Conservation (phyloP, 2,329 filamentous ascomycete species). For the Hymenoscyphus occultus region DNA sequence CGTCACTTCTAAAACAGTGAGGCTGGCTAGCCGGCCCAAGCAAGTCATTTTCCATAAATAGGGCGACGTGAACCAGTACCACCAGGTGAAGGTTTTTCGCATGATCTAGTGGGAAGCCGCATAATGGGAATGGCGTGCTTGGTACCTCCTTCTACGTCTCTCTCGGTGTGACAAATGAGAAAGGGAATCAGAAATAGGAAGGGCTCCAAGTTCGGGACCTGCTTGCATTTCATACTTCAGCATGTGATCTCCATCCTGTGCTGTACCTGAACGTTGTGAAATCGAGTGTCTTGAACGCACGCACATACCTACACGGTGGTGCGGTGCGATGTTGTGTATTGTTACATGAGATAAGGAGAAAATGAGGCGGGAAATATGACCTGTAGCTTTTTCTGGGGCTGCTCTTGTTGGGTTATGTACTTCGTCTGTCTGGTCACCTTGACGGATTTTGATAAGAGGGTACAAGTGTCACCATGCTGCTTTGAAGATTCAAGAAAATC, state of each 20-base stretch:
- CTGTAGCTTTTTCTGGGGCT: neutral
- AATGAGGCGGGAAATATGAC: conserved; percentile 5
- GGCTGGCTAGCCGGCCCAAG: neutral
- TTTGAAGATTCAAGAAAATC: neutral
- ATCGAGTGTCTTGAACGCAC: neutral
- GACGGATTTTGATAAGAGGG: neutral
- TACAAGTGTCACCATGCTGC: neutral
- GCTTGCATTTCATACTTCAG: neutral
- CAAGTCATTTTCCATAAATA: neutral
- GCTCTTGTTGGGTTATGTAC: neutral
- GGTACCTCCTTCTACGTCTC: neutral
- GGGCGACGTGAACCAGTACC: neutral
- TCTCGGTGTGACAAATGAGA: neutral
- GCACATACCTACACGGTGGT: neutral
- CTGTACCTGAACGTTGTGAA: conserved; percentile 7
- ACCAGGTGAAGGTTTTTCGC: neutral
- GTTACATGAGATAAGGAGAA: conserved; percentile 1
- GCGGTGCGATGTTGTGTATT: neutral
- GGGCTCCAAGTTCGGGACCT: neutral
- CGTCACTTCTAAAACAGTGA: neutral
- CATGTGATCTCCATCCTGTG: conserved; percentile 3
- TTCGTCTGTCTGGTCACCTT: neutral
- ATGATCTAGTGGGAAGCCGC: neutral
- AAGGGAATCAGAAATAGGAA: neutral
- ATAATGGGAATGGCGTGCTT: conserved; percentile 1